Base-by-base conservation (phyloP, 306 rosid genomes). In the Pueraria montana region DNA sequence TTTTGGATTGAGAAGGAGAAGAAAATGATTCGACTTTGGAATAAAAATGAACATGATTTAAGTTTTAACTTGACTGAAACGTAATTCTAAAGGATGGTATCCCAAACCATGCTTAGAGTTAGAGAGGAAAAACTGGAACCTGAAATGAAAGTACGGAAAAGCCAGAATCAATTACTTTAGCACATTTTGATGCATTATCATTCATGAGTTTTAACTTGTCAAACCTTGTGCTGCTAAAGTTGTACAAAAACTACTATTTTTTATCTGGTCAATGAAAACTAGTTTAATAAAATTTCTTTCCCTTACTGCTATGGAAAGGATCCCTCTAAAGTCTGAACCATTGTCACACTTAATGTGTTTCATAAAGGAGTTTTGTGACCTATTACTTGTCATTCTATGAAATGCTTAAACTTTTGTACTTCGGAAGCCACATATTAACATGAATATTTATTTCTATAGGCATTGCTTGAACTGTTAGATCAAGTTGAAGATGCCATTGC, bases 401-500 rank as follows among this genome's bases (percentile, higher is more conserved):
- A 40, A 11, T 30, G 45, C 36, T 59, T 69, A 61, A 43, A 67
- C 50, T 63, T 68, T 46, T 49, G 61, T 34, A 69, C 62, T 75
- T 75, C 1, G 79, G 58, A 71, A 40, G 66, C 72, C 40, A 43
- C 72, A 40, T 12, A 42, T 64, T 81, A 49, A 30, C 52, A n/a
- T 30, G 74, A 48, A 14, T 76, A n/a, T 80, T 84, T 79, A 78
- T 46, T 72, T 81, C 32, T 67, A 12, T 76, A 93, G 98, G 94
- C 96, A 80, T 86, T 96, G 91, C 97, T 96, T 89, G 99, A 96
- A 83, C 92, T 96, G 76, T 86, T 96, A 83, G 99, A 93, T 89
- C 97, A 96, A 84, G 98, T 96, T 30, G 93, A 96, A 87, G 98
- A 96, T 87, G 97, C 84, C 87, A 93, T 93, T 74, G 77, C 89